phyloP scores from a whole-genome alignment of 345 rosid genomes.

The Pistacia vera region DNA sequence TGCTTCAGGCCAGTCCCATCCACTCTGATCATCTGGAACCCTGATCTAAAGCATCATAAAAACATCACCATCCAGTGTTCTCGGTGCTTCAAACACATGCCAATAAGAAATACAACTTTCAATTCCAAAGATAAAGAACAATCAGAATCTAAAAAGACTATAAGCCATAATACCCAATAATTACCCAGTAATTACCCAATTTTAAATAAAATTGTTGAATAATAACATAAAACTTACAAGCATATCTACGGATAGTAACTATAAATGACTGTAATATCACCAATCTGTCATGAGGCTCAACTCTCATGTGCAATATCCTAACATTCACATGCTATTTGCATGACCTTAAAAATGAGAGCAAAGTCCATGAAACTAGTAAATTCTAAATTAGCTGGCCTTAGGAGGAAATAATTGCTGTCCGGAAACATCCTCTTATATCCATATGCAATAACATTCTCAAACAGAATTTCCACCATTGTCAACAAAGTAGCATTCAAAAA shows the following conservation, averaged over 20 bases:
- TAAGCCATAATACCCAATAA: slow-evolving; percentile 19
- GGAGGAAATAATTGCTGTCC: not conserved
- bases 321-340: not conserved
- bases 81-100: slow-evolving; percentile 65
- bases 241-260: not conserved
- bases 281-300: not conserved
- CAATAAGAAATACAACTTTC: slow-evolving; percentile 54
- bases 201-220: slow-evolving; percentile 11
- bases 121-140: slow-evolving; percentile 33
- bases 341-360: not conserved
- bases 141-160: slow-evolving; percentile 12
- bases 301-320: slow-evolving; percentile 8
- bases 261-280: slow-evolving; percentile 5
- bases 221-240: slow-evolving; percentile 3
- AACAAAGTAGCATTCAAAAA: not conserved
- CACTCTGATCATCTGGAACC: slow-evolving; percentile 65
- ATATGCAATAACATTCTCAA: not conserved
- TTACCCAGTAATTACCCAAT: not conserved
- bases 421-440: not conserved
- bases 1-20: slow-evolving; percentile 71
- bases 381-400: not conserved
- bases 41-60: slow-evolving; percentile 71
- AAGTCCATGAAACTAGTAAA: not conserved
- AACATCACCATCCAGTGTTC: slow-evolving; percentile 74
- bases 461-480: not conserved